Evolutionary conservation across 352 stramenopile genomes (phyloP), one percentile per base, ranked within the genome.

Genomic region (Phytophthora fragariae): DNA sequence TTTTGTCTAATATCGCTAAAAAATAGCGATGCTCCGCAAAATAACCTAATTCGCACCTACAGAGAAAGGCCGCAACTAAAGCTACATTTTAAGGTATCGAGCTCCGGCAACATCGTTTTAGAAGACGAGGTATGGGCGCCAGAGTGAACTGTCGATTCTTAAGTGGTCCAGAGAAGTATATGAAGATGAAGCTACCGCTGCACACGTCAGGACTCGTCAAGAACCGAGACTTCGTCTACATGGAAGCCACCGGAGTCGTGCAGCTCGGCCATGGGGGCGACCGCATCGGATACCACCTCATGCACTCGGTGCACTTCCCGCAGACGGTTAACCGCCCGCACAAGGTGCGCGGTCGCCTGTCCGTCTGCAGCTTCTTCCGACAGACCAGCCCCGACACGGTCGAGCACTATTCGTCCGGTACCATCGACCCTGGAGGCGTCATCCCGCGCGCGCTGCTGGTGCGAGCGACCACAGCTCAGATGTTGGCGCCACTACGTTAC

Each of bases 261-360:
- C 64, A 78, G 27, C 72, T 82, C 10, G 56, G 67, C 1, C 54
- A 56, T 0, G 68, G 70, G n/a, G 83, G 83, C 14, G 81, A 91
- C 67, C 79, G 69, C 11, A 77, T 91, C 47, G 81, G 81, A n/a
- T 91, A 86, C 65, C 77, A 89, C 54, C 62, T 91, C 33, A 53
- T 84, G 44, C 86, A 92, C 74, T 91, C 84, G 41, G 74, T 93
- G 29, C 72, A 88, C 17, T 82, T 92, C 37, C 75, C 72, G 2
- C 72, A 79, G 61, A 79, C 72, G 27, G 39, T 57, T 2, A 31
- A 68, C 27, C 62, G 65, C 5, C 68, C 68, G 3, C 55, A 65
- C 47, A 76, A 68, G 21, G 71, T 79, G 46, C 73, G 76, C 12
- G 76, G 72, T 14, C 63, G 69, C 27, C 62, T 83, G 44, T 83